Percentiles rank a stretch among this genome's conserved stretches.
phyloP scores from a whole-genome alignment of 225 moss, liverwort and hornwort species.

The Anthoceros angustus region DNA sequence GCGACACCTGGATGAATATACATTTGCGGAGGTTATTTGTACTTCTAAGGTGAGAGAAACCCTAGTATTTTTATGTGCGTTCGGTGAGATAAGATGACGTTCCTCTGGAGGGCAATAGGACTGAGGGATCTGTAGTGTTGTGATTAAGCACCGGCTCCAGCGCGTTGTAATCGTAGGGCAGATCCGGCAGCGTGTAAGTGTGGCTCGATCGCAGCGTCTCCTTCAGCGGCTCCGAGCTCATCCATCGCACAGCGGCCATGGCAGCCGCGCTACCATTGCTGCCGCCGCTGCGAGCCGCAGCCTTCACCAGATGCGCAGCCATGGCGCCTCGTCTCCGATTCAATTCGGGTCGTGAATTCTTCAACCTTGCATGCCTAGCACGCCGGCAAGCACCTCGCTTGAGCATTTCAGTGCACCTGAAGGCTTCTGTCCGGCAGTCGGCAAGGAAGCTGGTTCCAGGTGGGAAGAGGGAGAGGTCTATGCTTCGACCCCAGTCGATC shows the following conservation, averaged over 20 bases:
- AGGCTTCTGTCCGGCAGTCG: slow-evolving; percentile 86
- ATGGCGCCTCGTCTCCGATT: too few relatives aligned
- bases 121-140: too few relatives aligned
- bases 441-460: slow-evolving; percentile 56
- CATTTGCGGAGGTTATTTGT: slow-evolving; percentile 97
- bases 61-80: background rate
- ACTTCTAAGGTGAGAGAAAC: slow-evolving; percentile 60
- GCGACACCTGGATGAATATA: slow-evolving; percentile 96
- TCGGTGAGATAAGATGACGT: background rate
- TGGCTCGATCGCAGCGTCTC: slow-evolving; percentile 19
- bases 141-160: too few relatives aligned
- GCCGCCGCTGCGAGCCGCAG: background rate
- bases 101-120: background rate
- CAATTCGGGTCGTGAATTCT: too few relatives aligned
- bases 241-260: background rate
- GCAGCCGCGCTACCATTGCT: background rate
- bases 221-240: slow-evolving; percentile 8
- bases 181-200: slow-evolving; percentile 54
- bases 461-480: slow-evolving; percentile 62
- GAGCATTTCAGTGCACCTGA: slow-evolving; percentile 90
- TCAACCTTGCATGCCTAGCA: too few relatives aligned
- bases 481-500: slow-evolving; percentile 98
- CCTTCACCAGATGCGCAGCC: background rate
- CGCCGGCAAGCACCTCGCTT: too few relatives aligned
- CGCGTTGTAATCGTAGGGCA: slow-evolving; percentile 73